Base-by-base conservation (phyloP, 2,329 filamentous ascomycete species). In the Aspergillus pseudoterreus region DNA sequence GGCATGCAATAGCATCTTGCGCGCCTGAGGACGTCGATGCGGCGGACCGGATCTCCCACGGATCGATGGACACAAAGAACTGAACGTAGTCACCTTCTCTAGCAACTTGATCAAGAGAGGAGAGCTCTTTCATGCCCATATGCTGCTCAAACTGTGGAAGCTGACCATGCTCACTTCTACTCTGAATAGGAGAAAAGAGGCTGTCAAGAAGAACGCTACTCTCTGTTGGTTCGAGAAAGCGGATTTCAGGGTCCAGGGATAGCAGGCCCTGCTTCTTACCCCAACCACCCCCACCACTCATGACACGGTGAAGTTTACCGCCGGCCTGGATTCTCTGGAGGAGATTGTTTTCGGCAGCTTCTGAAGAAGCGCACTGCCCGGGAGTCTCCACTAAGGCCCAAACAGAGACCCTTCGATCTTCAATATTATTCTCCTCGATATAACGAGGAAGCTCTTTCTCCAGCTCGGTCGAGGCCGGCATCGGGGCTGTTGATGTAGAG, bases 241-340 rank as follows among this genome's bases (percentile, higher is more conserved):
- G 62, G 36, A 63, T 62, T 51, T 74, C 72, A 9, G 71, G 71
- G 51, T 75, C 72, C 4, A 75, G 52, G 1, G 72, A 74, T 17
- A 75, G 62, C 9, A 75, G 64, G 2, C 72, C 72, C 48, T 72
- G 70, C 54, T 74, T 75, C 57, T 75, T 74, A n/a, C 72, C 72
- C 72, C 72, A 75, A 53, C 72, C 72, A 38, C 72, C 72, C 33
- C 72, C 72, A 14, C 72, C 72, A 32, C 72, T 74, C 62, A 74
- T 66, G 22, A 75, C 70, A 43, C 68, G 71, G 53, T 74, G 70
- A 38, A 75, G 61, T 52, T 67, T 70, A 36, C 68, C 68, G 12
- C 72, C 71, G 15, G 56, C 57, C 4, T 53, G 56, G 30, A 74
- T 58, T 11, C 64, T 61, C 11, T 60, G 41, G 32, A 54, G 50